Conservation (phyloP, 2,329 filamentous ascomycete species). For the Paracoccidioides lutzii region DNA sequence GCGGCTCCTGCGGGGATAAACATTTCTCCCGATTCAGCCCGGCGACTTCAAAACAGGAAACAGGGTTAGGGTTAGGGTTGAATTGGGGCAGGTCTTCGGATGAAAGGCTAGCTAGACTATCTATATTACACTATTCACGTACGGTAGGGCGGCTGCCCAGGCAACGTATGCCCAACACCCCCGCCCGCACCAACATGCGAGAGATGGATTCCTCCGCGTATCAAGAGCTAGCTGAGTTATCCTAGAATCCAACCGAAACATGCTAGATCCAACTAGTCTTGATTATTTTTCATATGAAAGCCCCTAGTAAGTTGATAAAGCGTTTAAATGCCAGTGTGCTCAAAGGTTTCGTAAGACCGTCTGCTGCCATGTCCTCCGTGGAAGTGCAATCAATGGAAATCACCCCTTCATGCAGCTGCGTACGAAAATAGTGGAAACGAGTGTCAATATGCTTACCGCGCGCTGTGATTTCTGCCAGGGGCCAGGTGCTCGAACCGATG, state of each 20-base stretch:
- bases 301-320: neutral
- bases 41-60: conserved; percentile 50
- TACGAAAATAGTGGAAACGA: too few relatives aligned
- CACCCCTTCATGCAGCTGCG: too few relatives aligned
- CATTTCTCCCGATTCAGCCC: conserved; percentile 78
- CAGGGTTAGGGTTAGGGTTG: conserved; percentile 10
- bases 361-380: neutral
- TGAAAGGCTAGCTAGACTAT: too few relatives aligned
- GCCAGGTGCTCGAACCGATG: too few relatives aligned
- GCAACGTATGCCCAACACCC: too few relatives aligned
- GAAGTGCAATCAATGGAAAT: neutral
- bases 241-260: neutral
- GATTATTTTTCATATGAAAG: neutral
- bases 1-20: neutral
- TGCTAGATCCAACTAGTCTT: neutral
- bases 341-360: neutral
- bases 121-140: too few relatives aligned
- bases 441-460: too few relatives aligned
- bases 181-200: too few relatives aligned
- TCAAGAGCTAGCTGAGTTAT: neutral
- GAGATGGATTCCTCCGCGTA: too few relatives aligned
- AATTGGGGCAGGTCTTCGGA: neutral
- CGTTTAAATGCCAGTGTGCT: too few relatives aligned
- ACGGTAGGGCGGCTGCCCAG: too few relatives aligned
- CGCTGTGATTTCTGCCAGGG: too few relatives aligned